Evolutionary conservation across 202 grass and related monocot genomes (phyloP).

Genomic region (Setaria viridis): DNA sequence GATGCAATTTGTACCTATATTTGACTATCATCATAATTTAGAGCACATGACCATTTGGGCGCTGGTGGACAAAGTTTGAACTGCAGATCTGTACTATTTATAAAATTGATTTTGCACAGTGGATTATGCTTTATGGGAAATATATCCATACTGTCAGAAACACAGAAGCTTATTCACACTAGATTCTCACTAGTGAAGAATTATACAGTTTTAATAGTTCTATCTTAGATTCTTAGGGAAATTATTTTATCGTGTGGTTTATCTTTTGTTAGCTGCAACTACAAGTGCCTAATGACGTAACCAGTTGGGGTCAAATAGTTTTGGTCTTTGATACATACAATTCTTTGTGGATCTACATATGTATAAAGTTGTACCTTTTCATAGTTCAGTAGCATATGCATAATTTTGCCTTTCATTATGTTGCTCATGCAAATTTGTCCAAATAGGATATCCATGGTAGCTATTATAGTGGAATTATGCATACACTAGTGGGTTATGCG

Average conservation of each 20-base stretch:
- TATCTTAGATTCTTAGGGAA: neutral
- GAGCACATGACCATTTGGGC: neutral
- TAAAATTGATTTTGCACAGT: neutral
- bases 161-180: neutral
- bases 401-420: neutral
- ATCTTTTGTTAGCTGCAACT: slow-evolving; percentile 4
- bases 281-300: slow-evolving; percentile 17
- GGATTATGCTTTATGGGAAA: neutral
- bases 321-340: slow-evolving; percentile 31
- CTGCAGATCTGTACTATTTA: slow-evolving; percentile 7
- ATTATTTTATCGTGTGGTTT: slow-evolving; percentile 15
- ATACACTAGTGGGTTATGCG: slow-evolving; percentile 24
- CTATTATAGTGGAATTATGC: neutral
- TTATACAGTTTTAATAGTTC: neutral
- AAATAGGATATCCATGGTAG: neutral
- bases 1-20: slow-evolving; percentile 24
- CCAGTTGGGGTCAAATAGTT: slow-evolving; percentile 16
- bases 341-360: slow-evolving; percentile 17
- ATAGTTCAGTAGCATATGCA: slow-evolving; percentile 13
- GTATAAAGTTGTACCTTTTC: slow-evolving; percentile 8
- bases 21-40: neutral
- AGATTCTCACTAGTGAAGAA: slow-evolving; percentile 41
- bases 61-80: neutral
- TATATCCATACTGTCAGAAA: neutral
- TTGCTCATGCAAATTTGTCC: slow-evolving; percentile 26